Conservation (phyloP, 345 rosid species). For the Crucihimalaya himalaica region DNA sequence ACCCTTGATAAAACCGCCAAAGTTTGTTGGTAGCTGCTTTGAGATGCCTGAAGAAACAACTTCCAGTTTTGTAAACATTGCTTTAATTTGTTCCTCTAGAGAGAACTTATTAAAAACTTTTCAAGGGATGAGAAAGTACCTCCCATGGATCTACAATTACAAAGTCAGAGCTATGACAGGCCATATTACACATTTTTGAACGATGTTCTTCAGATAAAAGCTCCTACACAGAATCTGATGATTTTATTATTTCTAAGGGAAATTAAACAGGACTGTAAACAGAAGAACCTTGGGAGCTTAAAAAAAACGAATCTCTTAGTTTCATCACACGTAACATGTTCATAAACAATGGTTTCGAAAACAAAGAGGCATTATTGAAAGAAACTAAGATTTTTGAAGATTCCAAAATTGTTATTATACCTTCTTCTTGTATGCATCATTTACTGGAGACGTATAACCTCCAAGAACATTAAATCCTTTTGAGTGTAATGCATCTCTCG, state of each 20-base stretch:
- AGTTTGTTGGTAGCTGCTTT: constrained; percentile 66
- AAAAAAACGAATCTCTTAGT: not conserved
- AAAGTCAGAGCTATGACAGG: constrained; percentile 77
- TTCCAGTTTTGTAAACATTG: constrained; percentile 4
- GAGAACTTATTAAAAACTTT: not conserved
- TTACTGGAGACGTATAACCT: constrained; percentile 93
- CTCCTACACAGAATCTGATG: constrained; percentile 51
- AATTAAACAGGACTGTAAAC: not conserved
- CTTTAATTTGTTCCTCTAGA: not conserved
- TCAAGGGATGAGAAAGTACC: constrained; percentile 43
- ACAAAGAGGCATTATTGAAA: not conserved
- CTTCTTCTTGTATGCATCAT: constrained; percentile 79
- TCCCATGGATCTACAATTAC: constrained; percentile 97
- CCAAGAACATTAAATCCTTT: constrained; percentile 76
- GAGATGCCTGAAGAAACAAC: constrained; percentile 60
- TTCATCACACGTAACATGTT: constrained; percentile 9
- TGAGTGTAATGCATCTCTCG: constrained; percentile 68
- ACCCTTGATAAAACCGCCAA: constrained; percentile 64
- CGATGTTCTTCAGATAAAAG: constrained; percentile 78
- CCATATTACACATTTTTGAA: constrained; percentile 61
- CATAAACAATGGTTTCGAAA: not conserved
- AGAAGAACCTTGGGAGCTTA: not conserved
- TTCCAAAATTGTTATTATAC: constrained; percentile 40
- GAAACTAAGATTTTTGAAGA: not conserved
- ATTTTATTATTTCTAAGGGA: not conserved